Base-by-base conservation (phyloP, 1,139 yeast species). In the Hyphopichia buzzinii region DNA sequence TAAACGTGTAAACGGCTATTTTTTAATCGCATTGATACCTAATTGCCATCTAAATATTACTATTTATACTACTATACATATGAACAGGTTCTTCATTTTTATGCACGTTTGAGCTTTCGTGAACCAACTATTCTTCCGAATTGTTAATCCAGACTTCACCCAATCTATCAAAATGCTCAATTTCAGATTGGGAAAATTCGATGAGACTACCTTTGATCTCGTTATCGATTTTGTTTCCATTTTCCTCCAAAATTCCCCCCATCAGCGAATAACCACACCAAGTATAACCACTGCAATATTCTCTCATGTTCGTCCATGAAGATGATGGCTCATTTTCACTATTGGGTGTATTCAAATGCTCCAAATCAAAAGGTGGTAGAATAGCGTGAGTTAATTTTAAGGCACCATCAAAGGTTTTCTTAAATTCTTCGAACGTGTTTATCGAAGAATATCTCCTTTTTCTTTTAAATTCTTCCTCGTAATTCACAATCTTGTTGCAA, bases 191-290 rank as follows among this genome's bases (percentile, higher is more conserved):
- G 2, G 52, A 38, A 39, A 52, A 63, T 12, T 50, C 43, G 5
- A 64, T 50, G 4, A 54, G 25, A 1, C 35, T 26, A 1, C 69
- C 69, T 10, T 38, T 37, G 7, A 36, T 29, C 31, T 19, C 36
- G 17, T 37, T 45, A 27, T 33, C 36, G n/a, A 29, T 15, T 11
- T 19, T 17, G 6, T 24, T 16, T 2, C 32, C 36, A 12, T 35
- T 37, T 8, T 46, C 41, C 7, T 43, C 39, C 5, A 41, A 21
- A 22, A 39, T 26, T 3, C 58, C 59, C 3, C 69, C 72, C 21
- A 62, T 52, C 34, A 55, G 54, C n/a, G 65, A 60, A 39, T 62
- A 64, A 2, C 60, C 70, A 48, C 72, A 65, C 70, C 71, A 65
- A 4, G 63, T 58, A 40, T 65, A 65, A 3, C 62, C 63, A 31